Conservation (phyloP, 768 basidiomycete genomes). For the Termitomyces sp. region DNA sequence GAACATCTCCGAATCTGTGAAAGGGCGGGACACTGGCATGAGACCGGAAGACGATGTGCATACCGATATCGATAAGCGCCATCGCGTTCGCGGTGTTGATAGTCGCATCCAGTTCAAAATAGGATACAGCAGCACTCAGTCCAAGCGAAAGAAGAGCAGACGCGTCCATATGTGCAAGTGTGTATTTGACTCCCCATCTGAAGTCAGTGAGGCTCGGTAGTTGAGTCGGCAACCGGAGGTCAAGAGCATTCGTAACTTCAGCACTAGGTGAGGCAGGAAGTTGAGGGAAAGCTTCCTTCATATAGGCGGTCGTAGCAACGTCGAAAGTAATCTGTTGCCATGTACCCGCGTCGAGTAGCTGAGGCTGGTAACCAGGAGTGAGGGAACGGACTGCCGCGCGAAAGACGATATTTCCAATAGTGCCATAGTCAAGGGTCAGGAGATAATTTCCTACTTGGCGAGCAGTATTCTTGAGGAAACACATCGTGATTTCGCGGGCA, state of each 20-base stretch:
- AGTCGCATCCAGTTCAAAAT: neutral
- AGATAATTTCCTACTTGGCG: neutral
- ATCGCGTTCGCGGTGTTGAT: neutral
- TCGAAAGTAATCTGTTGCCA: neutral
- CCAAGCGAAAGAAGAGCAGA: constrained; percentile 4
- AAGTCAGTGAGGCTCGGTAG: neutral
- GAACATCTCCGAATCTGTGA: constrained; percentile 2
- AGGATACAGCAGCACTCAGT: neutral
- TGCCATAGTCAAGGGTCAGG: neutral
- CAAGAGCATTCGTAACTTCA: neutral
- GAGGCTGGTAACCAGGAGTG: constrained; percentile 1
- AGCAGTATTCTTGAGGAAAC: neutral
- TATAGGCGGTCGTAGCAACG: neutral
- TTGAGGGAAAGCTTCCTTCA: neutral
- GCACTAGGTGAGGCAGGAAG: neutral
- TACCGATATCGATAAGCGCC: neutral
- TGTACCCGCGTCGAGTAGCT: neutral
- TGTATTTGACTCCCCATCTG: neutral
- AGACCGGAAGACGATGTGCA: neutral
- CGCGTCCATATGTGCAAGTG: neutral
- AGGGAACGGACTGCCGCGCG: constrained; percentile 7
- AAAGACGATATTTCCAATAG: constrained; percentile 4
- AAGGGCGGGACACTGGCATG: neutral
- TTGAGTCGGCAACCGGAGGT: neutral
- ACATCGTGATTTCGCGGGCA: neutral